Conservation (phyloP, 75 land plant species). For the Picea sitchensis region DNA sequence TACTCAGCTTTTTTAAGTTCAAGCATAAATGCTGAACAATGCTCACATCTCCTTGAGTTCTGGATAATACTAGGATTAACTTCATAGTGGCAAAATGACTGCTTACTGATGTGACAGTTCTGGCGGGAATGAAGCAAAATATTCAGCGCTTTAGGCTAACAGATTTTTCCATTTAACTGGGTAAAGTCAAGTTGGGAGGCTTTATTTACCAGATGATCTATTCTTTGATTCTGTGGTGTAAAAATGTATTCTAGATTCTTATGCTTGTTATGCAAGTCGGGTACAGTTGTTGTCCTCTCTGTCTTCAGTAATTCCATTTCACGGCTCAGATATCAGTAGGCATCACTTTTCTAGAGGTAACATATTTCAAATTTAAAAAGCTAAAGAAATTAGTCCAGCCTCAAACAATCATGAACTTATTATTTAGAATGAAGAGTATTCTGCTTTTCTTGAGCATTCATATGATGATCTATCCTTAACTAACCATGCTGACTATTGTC, state of each 20-base stretch:
- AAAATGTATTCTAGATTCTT: constrained; percentile 47
- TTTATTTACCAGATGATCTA: constrained; percentile 59
- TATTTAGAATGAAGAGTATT: too few species aligned
- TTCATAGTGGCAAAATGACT: too few species aligned
- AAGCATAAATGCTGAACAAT: constrained; percentile 21
- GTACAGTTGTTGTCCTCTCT: constrained; percentile 21
- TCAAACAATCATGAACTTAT: too few species aligned
- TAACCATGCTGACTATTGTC: too few species aligned
- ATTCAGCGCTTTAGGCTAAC: constrained; percentile 51
- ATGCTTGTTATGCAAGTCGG: constrained; percentile 73
- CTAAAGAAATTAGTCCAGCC: too few species aligned
- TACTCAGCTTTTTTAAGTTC: constrained; percentile 37
- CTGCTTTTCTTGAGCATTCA: too few species aligned
- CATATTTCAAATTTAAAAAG: too few species aligned
- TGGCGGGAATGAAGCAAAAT: constrained; percentile 6
- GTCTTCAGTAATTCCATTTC: neutral
- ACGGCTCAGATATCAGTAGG: too few species aligned
- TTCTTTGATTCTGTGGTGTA: constrained; percentile 61
- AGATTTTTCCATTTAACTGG: constrained; percentile 57
- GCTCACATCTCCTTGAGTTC: constrained; percentile 41
- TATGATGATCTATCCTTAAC: too few species aligned
- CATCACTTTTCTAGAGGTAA: too few species aligned
- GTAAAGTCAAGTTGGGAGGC: constrained; percentile 54
- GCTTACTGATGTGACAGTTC: constrained; percentile 17
- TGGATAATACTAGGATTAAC: too few species aligned